Evolutionary conservation across 768 basidiomycete genomes (phyloP).

Genomic region (Daedalea quercina): DNA sequence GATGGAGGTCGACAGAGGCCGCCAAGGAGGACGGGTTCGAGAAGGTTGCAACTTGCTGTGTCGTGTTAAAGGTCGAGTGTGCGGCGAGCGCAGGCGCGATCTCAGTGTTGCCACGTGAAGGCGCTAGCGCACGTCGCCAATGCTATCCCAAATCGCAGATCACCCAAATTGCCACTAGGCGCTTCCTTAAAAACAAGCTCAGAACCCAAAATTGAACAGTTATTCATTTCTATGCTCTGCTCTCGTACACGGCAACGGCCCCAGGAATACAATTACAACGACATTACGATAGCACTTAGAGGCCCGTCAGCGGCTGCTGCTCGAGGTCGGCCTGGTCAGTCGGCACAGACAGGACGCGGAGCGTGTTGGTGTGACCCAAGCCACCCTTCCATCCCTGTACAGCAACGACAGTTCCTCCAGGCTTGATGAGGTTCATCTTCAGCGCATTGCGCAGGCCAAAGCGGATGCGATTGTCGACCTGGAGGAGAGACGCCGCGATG

Average conservation of each 20-base stretch:
- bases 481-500: not conserved
- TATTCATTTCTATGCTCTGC: conserved; percentile 3
- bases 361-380: conserved; percentile 90
- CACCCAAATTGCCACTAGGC: not conserved
- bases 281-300: conserved; percentile 5
- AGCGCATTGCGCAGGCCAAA: conserved; percentile 84
- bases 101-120: conserved; percentile 9
- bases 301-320: conserved; percentile 54
- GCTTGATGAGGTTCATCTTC: conserved; percentile 77
- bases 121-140: not conserved
- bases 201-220: not conserved
- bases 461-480: conserved; percentile 88
- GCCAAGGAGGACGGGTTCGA: conserved; percentile 7
- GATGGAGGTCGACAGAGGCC: conserved; percentile 15
- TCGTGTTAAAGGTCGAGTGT: no score
- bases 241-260: conserved; percentile 2
- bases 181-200: not conserved
- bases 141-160: not conserved
- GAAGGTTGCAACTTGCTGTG: no score
- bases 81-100: not conserved
- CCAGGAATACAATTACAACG: not conserved
- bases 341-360: conserved; percentile 79
- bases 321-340: conserved; percentile 76
- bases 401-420: conserved; percentile 85
- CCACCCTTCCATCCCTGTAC: conserved; percentile 99